A percentile compares a stretch with the other conserved stretches of the same genome.
phyloP scores from a whole-genome alignment of 192 early-diverging fungal genomes.

The Lobulomyces angularis region DNA sequence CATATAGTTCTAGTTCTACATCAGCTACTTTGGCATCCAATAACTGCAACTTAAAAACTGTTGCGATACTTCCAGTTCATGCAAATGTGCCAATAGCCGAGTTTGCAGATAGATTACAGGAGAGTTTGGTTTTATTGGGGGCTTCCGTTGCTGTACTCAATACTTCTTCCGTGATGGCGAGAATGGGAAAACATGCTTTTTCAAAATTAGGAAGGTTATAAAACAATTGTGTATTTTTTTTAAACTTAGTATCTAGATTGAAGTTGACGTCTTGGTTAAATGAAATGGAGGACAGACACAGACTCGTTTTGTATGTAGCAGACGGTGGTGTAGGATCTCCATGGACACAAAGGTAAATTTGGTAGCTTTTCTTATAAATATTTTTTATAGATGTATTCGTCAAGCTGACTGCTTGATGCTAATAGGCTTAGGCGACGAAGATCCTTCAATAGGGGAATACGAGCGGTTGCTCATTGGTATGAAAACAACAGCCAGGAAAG shows the following conservation, averaged over 20 bases:
- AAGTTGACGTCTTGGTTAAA: constrained; percentile 86
- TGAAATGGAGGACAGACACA: constrained; percentile 79
- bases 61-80: constrained; percentile 83
- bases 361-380: constrained; percentile 43
- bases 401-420: constrained; percentile 88
- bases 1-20: constrained; percentile 3
- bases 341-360: constrained; percentile 93
- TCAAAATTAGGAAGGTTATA: constrained; percentile 73
- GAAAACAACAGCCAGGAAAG: constrained; percentile 96
- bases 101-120: constrained; percentile 74
- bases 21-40: constrained; percentile 53
- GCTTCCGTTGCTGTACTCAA: constrained; percentile 67
- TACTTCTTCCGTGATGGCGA: constrained; percentile 59
- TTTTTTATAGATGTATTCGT: constrained; percentile 7
- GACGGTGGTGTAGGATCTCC: constrained; percentile 78
- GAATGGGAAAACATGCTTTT: constrained; percentile 87
- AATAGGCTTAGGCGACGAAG: constrained; percentile 82
- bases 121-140: constrained; percentile 56
- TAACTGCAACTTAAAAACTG: constrained; percentile 89
- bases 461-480: constrained; percentile 83
- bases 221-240: no score
- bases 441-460: constrained; percentile 79
- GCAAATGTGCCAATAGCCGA: constrained; percentile 67
- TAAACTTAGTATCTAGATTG: no score
- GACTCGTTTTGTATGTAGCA: constrained; percentile 88